Evolutionary conservation across 306 rosid species (phyloP), one percentile per base, ranked within the genome.

Genomic region (Quercus gilva): DNA sequence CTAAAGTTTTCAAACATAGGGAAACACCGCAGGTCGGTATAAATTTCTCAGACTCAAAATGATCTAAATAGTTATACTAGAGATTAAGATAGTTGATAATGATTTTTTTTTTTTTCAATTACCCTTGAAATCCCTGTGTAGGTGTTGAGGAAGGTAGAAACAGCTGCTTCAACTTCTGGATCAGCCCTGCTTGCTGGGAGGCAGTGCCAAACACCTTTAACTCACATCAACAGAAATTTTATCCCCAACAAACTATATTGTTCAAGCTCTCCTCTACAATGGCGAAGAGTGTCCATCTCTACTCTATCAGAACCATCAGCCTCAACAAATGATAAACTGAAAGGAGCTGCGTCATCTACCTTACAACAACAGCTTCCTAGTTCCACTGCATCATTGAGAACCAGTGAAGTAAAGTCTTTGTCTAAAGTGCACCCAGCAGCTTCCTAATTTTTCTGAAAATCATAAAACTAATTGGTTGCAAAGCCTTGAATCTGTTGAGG

Each of bases 141-240:
- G 84, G 80, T 81, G 69, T 13, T 60, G 5, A 81, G 74, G 72
- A 70, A 4, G 26, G 67, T 37, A 19, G 84, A 45, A 59, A n/a
- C 73, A 51, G 77, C 17, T 18, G 28, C 26, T 19, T 45, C 51
- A 33, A 67, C 84, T 70, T 41, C 49, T 23, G 77, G 77, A 28
- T 74, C 84, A 81, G 28, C n/a, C 65, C 73, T 45, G 51, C 31
- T 53, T 75, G 8, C 31, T 7, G 76, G 57, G 17, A 20, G 15
- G 20, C 53, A 43, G 58, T 68, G n/a, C 79, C 41, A 57, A 43
- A 25, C 67, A 56, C 49, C 20, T 58, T 18, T 51, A 2, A 69
- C 71, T 25, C 25, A 55, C 6, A 12, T 58, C 53, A 74, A 56
- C 33, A 80, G 11, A 28, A 69, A 28, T 6, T 51, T 55, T 70